Evolutionary conservation across 2,329 filamentous ascomycete species (phyloP).

Genomic region (Curvularia spicifera): DNA sequence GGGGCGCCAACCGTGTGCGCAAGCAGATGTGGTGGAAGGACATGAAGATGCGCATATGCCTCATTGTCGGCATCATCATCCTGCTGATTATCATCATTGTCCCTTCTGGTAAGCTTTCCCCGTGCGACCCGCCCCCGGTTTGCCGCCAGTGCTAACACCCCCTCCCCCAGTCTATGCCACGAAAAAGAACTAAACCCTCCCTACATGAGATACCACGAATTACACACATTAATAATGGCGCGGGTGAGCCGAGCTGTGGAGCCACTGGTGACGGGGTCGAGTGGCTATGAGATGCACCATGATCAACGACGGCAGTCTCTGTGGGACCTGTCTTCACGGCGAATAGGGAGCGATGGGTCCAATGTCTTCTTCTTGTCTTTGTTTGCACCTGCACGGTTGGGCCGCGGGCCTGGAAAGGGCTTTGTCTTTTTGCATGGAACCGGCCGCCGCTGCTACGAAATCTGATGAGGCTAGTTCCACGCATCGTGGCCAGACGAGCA

Average conservation of each 20-base stretch:
- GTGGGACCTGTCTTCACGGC: constrained; percentile 46
- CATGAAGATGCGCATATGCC: constrained; percentile 99
- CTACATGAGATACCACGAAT: constrained; percentile 37
- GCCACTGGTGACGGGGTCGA: constrained; percentile 25
- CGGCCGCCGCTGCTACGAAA: constrained; percentile 33
- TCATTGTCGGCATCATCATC: constrained; percentile 88
- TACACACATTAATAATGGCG: constrained; percentile 43
- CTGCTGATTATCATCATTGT: constrained; percentile 94
- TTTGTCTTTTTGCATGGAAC: constrained; percentile 15
- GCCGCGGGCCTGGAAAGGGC: constrained; percentile 31
- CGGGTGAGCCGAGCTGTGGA: constrained; percentile 29
- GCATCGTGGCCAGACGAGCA: constrained; percentile 41
- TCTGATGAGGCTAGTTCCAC: constrained; percentile 30
- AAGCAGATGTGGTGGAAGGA: constrained; percentile 99
- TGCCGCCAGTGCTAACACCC: constrained; percentile 17
- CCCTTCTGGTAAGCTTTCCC: constrained; percentile 73
- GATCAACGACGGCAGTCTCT: constrained; percentile 35
- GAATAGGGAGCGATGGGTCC: constrained; percentile 45
- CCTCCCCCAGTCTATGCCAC: constrained; percentile 35
- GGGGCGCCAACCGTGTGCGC: constrained; percentile 93
- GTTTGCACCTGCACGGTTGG: constrained; percentile 42
- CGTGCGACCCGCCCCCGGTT: too few species aligned
- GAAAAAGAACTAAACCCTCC: constrained; percentile 30
- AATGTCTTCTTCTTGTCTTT: constrained; percentile 45
- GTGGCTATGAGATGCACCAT: constrained; percentile 36